These are phyloP conservation scores for Fusarium tjaetaba DNA, from an alignment of 2,329 filamentous ascomycete genomes.

Conservation along the genomic window DNA sequence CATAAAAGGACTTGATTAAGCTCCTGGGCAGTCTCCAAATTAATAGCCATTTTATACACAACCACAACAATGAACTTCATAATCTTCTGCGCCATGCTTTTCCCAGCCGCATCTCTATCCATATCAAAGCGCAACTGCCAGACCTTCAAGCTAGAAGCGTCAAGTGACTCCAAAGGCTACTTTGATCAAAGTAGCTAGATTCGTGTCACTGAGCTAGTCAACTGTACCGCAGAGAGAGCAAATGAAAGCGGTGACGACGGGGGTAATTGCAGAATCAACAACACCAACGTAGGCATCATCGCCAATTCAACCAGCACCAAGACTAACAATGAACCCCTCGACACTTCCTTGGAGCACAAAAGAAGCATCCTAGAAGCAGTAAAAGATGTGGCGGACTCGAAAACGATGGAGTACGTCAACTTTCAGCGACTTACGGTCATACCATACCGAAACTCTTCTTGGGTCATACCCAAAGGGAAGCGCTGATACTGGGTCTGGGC, in stretches of 20 bases:
- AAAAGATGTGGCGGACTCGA: neutral
- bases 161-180: neutral
- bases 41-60: neutral
- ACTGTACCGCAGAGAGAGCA: neutral
- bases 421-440: neutral
- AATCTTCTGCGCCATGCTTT: neutral
- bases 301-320: neutral
- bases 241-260: neutral
- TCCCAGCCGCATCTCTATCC: neutral
- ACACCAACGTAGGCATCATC: neutral
- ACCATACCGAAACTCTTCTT: neutral
- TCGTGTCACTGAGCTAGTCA: neutral
- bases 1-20: neutral
- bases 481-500: neutral
- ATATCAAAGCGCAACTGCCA: neutral
- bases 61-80: neutral
- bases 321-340: fast-evolving
- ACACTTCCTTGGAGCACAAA: neutral
- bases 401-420: neutral
- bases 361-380: neutral
- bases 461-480: neutral
- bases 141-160: neutral
- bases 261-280: neutral
- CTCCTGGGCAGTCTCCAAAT: neutral
- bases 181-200: fast-evolving